A percentile compares a stretch with the other conserved stretches of the same genome.
Evolutionary conservation across 306 rosid genomes (phyloP).

Genomic region (Comarum palustre): DNA sequence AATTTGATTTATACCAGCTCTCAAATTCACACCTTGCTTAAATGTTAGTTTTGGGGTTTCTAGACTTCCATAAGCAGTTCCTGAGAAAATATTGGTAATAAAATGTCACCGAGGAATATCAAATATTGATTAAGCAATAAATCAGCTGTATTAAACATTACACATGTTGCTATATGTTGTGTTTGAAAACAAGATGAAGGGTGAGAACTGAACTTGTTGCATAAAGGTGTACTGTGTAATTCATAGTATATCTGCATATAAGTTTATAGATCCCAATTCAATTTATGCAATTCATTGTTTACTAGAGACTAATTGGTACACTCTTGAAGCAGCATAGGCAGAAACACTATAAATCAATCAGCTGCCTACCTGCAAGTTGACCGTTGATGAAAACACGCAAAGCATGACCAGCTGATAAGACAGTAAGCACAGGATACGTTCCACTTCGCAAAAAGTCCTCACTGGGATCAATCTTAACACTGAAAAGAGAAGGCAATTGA

Average conservation of each 20-base stretch:
- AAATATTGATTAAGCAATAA: background rate
- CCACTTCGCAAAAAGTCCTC: constrained; percentile 74
- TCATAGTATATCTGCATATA: background rate
- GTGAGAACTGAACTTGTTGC: background rate
- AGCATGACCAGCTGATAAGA: constrained; percentile 94
- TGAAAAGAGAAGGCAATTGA: constrained; percentile 31
- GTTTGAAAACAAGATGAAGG: constrained; percentile 10
- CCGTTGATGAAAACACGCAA: constrained; percentile 84
- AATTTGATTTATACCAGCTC: constrained; percentile 81
- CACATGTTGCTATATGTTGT: background rate
- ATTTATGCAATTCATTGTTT: background rate
- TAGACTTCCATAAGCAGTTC: constrained; percentile 84
- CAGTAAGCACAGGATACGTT: constrained; percentile 64
- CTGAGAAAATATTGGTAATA: constrained; percentile 39
- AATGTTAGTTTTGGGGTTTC: constrained; percentile 79
- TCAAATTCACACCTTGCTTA: constrained; percentile 62
- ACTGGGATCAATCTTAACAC: constrained; percentile 65
- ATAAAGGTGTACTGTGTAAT: background rate
- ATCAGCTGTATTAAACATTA: background rate
- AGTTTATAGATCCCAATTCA: background rate
- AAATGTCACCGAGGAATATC: background rate
- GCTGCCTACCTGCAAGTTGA: constrained; percentile 65
- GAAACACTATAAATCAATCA: constrained; percentile 2
- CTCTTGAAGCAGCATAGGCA: background rate
- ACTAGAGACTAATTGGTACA: background rate